Evolutionary conservation across 2,329 filamentous ascomycete genomes (phyloP), one percentile per base, ranked within the genome.

Genomic region (Sphaerulina populicola): DNA sequence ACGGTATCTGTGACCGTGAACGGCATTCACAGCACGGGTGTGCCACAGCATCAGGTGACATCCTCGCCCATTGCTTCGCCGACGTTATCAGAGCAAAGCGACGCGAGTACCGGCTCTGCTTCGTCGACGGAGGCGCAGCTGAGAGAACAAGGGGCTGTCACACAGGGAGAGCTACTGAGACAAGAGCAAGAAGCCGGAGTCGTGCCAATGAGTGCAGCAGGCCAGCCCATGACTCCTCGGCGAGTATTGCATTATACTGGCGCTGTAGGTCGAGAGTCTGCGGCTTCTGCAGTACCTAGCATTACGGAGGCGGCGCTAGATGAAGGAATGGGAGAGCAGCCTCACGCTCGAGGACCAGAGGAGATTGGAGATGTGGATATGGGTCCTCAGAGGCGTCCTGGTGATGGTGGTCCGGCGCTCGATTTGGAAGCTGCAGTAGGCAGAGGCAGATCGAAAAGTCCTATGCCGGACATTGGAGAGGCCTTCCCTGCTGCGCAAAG

Each of bases 351-450:
- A 37, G 91, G 91, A 0, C 93, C 93, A 0, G 81, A 88, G 29
- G 78, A 88, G 60, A 85, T 97, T 45, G 91, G 90, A 4, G 81
- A 89, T 53, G 82, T 87, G 60, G 93, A 98, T 65, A 85, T 88
- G 58, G 93, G 93, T 0, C 82, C 86, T 8, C 90, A 76, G 87
- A 35, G 46, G 21, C 37, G 65, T 11, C 48, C 39, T 14, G 51
- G 31, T 5, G 43, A 38, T 12, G 40, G 42, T 18, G 44, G 45
- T 15, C 47, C 53, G 41, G 52, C 56, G 4, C 58, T 73, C 14
- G 68, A 72, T 52, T 63, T 73, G 54, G 68, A 73, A 42, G 69
- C 68, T 42, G 70, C 71, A 6, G 64, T 71, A 9, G 71, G 70
- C 2, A 55, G 67, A 30, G 55, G 53, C 11, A 52, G 60, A 37